These are phyloP conservation scores for Aegilops longissima DNA, from an alignment of 176 grass and related monocot species.

Conservation along the genomic window DNA sequence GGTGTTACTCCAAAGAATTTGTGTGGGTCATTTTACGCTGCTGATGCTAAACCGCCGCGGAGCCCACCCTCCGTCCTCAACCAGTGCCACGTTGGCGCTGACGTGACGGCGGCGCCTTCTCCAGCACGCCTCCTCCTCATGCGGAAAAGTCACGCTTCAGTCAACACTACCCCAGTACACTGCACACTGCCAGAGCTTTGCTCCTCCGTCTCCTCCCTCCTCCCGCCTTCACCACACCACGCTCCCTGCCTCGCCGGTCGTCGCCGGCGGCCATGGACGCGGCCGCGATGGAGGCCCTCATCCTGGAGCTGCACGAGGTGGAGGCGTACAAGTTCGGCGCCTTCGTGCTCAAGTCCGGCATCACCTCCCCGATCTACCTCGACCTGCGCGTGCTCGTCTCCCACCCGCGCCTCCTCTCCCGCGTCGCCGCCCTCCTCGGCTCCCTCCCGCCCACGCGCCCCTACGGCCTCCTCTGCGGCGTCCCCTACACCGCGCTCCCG, in stretches of 20 bases:
- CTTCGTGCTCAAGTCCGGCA: conserved; percentile 93
- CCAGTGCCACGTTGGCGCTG: background rate
- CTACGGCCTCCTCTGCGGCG: conserved; percentile 86
- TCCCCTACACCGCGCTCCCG: conserved; percentile 91
- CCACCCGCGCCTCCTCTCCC: conserved; percentile 63
- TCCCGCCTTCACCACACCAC: background rate
- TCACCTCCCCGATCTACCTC: conserved; percentile 92
- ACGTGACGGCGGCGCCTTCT: background rate
- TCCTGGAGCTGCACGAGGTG: conserved; percentile 77
- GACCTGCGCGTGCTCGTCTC: conserved; percentile 89
- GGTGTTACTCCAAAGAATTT: too few species aligned
- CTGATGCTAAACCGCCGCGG: too few species aligned
- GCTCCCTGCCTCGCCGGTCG: background rate
- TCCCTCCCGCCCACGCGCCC: conserved; percentile 37
- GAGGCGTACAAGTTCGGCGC: conserved; percentile 79
- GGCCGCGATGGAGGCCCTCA: conserved; percentile 51
- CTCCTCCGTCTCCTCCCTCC: background rate
- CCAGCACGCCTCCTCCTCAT: background rate
- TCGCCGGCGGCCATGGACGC: conserved; percentile 43
- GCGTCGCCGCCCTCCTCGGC: conserved; percentile 61
- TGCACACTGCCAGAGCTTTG: background rate
- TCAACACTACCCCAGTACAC: background rate
- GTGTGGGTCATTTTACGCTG: too few species aligned
- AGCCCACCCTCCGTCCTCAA: too few species aligned
- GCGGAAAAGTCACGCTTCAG: background rate